Evolutionary conservation across 2,329 filamentous ascomycete species (phyloP), one percentile per base, ranked within the genome.

Genomic region (Pseudocercospora crystallina): DNA sequence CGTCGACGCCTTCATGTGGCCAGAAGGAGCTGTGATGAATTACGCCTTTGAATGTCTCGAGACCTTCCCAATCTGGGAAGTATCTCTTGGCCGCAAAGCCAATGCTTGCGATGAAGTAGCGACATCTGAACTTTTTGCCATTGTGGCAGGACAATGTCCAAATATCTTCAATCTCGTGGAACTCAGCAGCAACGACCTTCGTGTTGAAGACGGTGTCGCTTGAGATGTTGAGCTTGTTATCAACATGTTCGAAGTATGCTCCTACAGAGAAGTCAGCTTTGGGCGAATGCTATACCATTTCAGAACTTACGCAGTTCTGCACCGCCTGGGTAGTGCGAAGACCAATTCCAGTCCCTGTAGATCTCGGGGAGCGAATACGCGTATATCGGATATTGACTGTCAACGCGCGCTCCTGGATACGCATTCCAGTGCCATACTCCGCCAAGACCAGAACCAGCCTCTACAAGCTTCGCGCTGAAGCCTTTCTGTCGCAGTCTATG

Each of bases 181-280:
- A 26, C 20, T 26, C 20, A 26, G 20, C 20, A 26, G 20, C 20
- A 26, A 26, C 20, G 4, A 26, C 20, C 20, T 26, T 26, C 0
- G 78, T 80, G 50, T 81, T 76, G 65, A 82, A 83, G 1, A 75
- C 70, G n/a, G 72, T 75, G 50, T 84, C 80, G 58, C 82, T 83
- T 60, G 76, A 80, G 31, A 85, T 67, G 17, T 75, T 67, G 4
- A 82, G 59, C 2, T 77, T 72, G 46, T 78, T 76, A 44, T 83
- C 81, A 12, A 82, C 76, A 37, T 83, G 78, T n/a, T 79, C 74
- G 59, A 85, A 85, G 62, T 85, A 85, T 5, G 42, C 42, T n/a
- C 33, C 30, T 14, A 44, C 30, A 7, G 4, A 26, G 4, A 26
- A 26, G 7, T 26, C 20, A 26, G 20, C 3, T 26, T 26, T 26